Evolutionary conservation across 306 rosid genomes (phyloP), one percentile per base, ranked within the genome.

Genomic region (Sicyos edulis): DNA sequence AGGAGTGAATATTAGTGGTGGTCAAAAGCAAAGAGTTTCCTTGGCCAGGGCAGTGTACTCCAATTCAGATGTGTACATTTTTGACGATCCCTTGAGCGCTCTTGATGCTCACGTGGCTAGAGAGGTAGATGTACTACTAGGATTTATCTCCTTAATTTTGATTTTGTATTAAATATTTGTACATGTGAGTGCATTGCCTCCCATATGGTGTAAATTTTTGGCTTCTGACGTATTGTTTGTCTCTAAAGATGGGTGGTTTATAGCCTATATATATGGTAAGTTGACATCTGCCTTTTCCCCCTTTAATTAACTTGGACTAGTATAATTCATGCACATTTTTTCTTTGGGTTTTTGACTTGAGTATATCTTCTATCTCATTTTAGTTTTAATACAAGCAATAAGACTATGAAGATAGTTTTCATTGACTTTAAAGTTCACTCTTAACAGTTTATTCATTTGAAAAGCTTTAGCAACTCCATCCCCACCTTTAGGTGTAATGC

Each of bases 61-160:
- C 44, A 72, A 85, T 76, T 87, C 96, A 0, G 98, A 92, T 71
- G 85, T 88, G 10, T 90, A 88, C 77, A 83, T 90, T 79, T 92
- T 92, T 66, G 98, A 92, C 71, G 98, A 89, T 77, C 98, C 98
- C 67, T 83, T 92, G 75, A 92, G 98, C 67, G 98, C 96, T 83
- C 88, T 92, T 54, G 98, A 92, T 84, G 85, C 96, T 74, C 96
- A 91, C 74, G 88, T 92, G 69, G 88, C 96, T 34, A 85, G 80
- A 71, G 82, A 90, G 96, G 98, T 92, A 86, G 15, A 51, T 20
- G 55, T 22, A 19, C 72, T 19, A 3, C 56, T 7, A 12, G 56
- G 32, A 13, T 22, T 44, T 67, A 14, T 21, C 32, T 47, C 10
- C 72, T 67, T 67, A 20, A 19, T 47, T 67, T 20, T 20, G 13